Evolutionary conservation across 352 stramenopile genomes (phyloP).

Genomic region (Elongisporangium undulatum): DNA sequence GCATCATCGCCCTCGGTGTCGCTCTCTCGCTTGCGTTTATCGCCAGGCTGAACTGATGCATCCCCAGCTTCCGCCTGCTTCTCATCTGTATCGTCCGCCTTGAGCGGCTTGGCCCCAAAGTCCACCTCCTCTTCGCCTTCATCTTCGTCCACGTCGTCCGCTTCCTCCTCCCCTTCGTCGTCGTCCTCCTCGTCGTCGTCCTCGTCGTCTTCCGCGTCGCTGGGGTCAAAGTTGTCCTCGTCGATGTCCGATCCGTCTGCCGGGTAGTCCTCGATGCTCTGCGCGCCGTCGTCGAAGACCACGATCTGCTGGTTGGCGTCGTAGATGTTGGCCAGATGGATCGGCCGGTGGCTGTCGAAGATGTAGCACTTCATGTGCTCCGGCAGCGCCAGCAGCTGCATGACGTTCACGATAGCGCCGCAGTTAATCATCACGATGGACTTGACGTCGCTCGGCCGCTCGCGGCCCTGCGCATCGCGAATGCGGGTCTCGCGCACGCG

Average conservation of each 20-base stretch:
- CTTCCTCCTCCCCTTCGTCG: slow-evolving; percentile 41
- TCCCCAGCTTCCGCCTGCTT: slow-evolving; percentile 15
- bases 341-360: slow-evolving; percentile 93
- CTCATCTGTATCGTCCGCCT: slow-evolving; percentile 7
- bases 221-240: slow-evolving; percentile 50
- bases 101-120: slow-evolving; percentile 18
- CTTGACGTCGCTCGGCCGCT: slow-evolving; percentile 58
- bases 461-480: slow-evolving; percentile 31
- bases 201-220: slow-evolving; percentile 53
- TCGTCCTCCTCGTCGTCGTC: slow-evolving; percentile 58
- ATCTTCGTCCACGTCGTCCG: slow-evolving; percentile 28
- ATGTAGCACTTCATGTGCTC: slow-evolving; percentile 88
- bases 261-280: slow-evolving; percentile 68
- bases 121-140: slow-evolving; percentile 50
- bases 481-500: slow-evolving; percentile 69
- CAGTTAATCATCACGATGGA: slow-evolving; percentile 95
- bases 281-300: slow-evolving; percentile 76
- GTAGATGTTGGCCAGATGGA: slow-evolving; percentile 97
- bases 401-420: slow-evolving; percentile 91
- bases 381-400: slow-evolving; percentile 72
- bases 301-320: slow-evolving; percentile 71
- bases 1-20: slow-evolving; percentile 29
- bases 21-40: slow-evolving; percentile 27
- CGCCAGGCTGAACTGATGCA: slow-evolving; percentile 2
- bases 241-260: slow-evolving; percentile 82